phyloP scores from a whole-genome alignment of 2,329 filamentous ascomycete genomes.

The Eutypa lata region DNA sequence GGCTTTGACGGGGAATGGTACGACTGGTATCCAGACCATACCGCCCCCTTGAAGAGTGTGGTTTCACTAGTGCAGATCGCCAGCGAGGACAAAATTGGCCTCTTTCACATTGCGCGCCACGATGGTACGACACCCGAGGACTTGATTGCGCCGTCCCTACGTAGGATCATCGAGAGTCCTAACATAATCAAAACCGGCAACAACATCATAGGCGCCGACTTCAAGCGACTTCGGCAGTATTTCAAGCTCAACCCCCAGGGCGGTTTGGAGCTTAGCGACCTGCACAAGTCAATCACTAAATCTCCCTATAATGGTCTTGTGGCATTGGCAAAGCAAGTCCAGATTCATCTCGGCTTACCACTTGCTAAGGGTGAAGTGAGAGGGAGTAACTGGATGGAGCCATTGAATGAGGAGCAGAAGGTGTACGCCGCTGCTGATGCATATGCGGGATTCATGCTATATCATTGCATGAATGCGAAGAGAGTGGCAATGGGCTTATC shows the following conservation, averaged over 20 bases:
- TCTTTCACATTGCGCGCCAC: constrained; percentile 25
- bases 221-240: constrained; percentile 11
- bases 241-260: constrained; percentile 18
- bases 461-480: constrained; percentile 23
- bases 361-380: constrained; percentile 17
- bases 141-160: constrained; percentile 22
- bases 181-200: constrained; percentile 22
- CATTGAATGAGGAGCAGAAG: constrained; percentile 11
- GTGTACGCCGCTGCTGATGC: constrained; percentile 22
- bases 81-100: constrained; percentile 17
- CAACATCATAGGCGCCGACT: constrained; percentile 16
- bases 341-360: constrained; percentile 20
- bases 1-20: constrained; percentile 29
- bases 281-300: constrained; percentile 15
- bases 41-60: constrained; percentile 14
- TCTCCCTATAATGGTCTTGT: constrained; percentile 8
- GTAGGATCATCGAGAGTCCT: constrained; percentile 19
- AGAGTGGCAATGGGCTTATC: background rate
- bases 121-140: constrained; percentile 18
- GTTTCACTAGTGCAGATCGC: constrained; percentile 24
- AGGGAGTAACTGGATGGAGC: constrained; percentile 18
- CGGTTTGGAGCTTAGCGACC: constrained; percentile 23
- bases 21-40: constrained; percentile 7
- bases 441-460: constrained; percentile 26
- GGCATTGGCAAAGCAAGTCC: constrained; percentile 12